These are phyloP conservation scores for Penicillium hesseltinei DNA, from an alignment of 2,329 filamentous ascomycete species.

Conservation along the genomic window DNA sequence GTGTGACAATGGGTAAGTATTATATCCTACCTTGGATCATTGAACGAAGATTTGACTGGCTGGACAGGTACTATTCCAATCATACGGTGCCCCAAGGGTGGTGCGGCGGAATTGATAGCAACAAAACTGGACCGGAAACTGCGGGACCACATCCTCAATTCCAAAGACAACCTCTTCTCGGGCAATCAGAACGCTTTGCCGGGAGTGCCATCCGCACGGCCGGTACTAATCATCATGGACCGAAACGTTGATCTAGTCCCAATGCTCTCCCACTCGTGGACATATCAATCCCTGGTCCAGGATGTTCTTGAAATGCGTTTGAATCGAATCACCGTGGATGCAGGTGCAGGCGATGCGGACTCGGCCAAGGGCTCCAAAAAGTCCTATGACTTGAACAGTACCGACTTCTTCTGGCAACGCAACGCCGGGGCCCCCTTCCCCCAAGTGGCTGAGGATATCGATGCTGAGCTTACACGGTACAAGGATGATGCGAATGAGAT, in stretches of 20 bases:
- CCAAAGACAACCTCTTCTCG: conserved; percentile 95
- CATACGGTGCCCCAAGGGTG: conserved; percentile 88
- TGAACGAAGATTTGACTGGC: conserved; percentile 7
- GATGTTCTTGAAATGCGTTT: conserved; percentile 76
- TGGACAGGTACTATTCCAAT: conserved; percentile 79
- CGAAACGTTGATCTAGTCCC: conserved; percentile 93
- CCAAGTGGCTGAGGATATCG: conserved; percentile 93
- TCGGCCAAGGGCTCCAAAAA: conserved; percentile 76
- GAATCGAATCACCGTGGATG: conserved; percentile 91
- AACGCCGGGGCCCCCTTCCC: conserved; percentile 91
- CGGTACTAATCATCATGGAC: conserved; percentile 89
- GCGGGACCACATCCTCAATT: conserved; percentile 93
- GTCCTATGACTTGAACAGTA: conserved; percentile 82
- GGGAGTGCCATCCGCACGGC: conserved; percentile 69
- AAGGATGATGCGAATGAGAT: conserved; percentile 93
- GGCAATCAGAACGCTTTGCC: conserved; percentile 58
- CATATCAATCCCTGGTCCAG: conserved; percentile 80
- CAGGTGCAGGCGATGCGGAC: conserved; percentile 72
- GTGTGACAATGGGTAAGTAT: conserved; percentile 86
- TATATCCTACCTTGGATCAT: background rate
- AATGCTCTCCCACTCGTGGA: conserved; percentile 98
- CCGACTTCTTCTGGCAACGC: conserved; percentile 94
- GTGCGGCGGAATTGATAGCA: conserved; percentile 89
- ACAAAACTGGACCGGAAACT: conserved; percentile 93
- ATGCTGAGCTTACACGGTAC: conserved; percentile 87